Conservation (phyloP, 2,329 filamentous ascomycete genomes). For the Xylariaceae sp. region DNA sequence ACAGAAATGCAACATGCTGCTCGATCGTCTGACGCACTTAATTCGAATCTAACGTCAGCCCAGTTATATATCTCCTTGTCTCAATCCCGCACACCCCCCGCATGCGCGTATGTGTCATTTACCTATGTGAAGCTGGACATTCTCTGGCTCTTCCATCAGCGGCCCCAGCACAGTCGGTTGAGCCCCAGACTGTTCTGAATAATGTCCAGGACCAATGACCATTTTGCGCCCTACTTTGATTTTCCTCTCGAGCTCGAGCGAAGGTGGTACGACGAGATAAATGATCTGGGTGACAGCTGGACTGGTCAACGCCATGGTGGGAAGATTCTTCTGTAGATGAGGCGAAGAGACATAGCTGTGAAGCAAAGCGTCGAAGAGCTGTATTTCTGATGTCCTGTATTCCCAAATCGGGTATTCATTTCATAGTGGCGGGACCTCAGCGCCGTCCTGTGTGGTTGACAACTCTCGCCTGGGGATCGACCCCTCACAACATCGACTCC, state of each 20-base stretch:
- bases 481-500: no score
- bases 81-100: neutral
- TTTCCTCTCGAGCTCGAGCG: conserved; percentile 4
- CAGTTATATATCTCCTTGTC: neutral
- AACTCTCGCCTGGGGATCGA: no score
- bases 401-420: no score
- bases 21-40: conserved; percentile 1
- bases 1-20: conserved; percentile 2
- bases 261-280: conserved; percentile 13
- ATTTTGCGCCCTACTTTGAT: conserved; percentile 1
- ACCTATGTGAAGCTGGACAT: conserved; percentile 32
- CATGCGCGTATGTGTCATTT: conserved; percentile 1
- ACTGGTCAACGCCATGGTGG: no score
- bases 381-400: no score
- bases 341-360: no score
- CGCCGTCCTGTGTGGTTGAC: no score
- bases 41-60: neutral
- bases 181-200: conserved; percentile 19
- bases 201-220: conserved; percentile 8
- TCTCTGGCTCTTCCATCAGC: conserved; percentile 26
- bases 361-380: no score
- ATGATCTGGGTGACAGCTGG: conserved; percentile 16
- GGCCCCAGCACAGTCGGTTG: conserved; percentile 29
- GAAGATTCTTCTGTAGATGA: no score
- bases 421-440: no score